Evolutionary conservation across 1,284 basidiomycete species (phyloP).

Genomic region (Trichosporon coremiiforme): DNA sequence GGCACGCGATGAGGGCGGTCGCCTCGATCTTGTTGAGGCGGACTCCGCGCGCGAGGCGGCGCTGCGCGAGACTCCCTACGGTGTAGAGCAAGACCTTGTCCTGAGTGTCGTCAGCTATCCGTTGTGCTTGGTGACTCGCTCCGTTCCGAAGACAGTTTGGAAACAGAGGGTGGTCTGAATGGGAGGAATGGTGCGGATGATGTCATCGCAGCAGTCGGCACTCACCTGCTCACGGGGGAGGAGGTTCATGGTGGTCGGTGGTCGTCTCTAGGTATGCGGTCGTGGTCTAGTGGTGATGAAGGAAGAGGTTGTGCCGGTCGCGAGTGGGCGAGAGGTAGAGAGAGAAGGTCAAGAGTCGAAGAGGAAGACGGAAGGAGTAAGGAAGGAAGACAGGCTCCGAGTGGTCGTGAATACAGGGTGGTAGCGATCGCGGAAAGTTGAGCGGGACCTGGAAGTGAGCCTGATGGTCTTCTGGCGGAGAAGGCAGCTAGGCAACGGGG

Average conservation of each 20-base stretch:
- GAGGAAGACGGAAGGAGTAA: slow-evolving; percentile 51
- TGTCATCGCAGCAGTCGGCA: neutral
- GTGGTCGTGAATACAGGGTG: neutral
- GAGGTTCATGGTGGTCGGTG: slow-evolving; percentile 41
- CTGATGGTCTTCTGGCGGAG: neutral
- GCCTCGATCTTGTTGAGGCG: slow-evolving; percentile 85
- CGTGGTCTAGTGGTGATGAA: neutral
- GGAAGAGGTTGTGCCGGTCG: neutral
- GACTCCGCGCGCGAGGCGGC: slow-evolving; percentile 87
- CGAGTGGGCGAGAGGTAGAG: neutral
- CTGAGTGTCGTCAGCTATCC: slow-evolving; percentile 32
- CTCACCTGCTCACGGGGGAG: slow-evolving; percentile 49
- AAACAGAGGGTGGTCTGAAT: neutral
- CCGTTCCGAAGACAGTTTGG: neutral
- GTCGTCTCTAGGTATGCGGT: neutral
- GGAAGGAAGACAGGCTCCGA: slow-evolving; percentile 4
- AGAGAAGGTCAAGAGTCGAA: neutral
- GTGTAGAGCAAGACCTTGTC: slow-evolving; percentile 60
- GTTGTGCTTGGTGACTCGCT: neutral
- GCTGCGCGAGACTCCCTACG: slow-evolving; percentile 86
- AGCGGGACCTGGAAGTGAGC: neutral
- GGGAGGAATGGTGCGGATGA: neutral
- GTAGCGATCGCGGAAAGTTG: neutral
- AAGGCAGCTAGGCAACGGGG: neutral
- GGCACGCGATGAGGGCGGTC: slow-evolving; percentile 82